These are phyloP conservation scores for Immersiella caudata DNA, from an alignment of 495 filamentous ascomycete species.

Conservation along the genomic window DNA sequence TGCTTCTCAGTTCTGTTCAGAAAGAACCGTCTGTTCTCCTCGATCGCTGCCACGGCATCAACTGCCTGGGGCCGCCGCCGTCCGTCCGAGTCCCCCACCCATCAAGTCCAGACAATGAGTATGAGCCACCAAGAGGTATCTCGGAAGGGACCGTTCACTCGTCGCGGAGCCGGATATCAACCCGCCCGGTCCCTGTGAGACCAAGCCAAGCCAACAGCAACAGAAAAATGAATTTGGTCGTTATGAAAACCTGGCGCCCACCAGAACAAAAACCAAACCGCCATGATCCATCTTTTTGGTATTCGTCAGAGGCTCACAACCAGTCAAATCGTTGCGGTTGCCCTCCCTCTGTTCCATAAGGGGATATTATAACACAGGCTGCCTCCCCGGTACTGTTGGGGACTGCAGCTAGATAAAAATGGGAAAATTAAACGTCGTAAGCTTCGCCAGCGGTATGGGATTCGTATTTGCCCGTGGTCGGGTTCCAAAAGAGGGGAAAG, in stretches of 20 bases:
- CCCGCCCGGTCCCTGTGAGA: background rate
- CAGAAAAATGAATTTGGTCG: background rate
- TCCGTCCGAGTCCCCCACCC: background rate
- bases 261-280: background rate
- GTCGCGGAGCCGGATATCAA: background rate
- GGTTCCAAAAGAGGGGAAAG: constrained; percentile 13
- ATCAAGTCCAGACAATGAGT: background rate
- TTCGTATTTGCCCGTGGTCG: background rate
- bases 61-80: too few relatives aligned
- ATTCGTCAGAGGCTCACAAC: background rate
- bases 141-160: background rate
- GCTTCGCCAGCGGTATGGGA: background rate
- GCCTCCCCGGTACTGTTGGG: background rate
- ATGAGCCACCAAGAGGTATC: background rate
- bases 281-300: background rate
- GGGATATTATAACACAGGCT: background rate
- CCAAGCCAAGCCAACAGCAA: background rate
- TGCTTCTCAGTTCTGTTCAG: background rate
- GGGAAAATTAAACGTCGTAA: constrained; percentile 19
- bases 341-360: background rate
- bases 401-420: background rate
- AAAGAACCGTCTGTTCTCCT: background rate
- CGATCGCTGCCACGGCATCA: background rate
- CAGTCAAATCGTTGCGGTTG: background rate
- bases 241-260: background rate